Evolutionary conservation across 2,329 filamentous ascomycete genomes (phyloP).

Genomic region (Periconia sp.): DNA sequence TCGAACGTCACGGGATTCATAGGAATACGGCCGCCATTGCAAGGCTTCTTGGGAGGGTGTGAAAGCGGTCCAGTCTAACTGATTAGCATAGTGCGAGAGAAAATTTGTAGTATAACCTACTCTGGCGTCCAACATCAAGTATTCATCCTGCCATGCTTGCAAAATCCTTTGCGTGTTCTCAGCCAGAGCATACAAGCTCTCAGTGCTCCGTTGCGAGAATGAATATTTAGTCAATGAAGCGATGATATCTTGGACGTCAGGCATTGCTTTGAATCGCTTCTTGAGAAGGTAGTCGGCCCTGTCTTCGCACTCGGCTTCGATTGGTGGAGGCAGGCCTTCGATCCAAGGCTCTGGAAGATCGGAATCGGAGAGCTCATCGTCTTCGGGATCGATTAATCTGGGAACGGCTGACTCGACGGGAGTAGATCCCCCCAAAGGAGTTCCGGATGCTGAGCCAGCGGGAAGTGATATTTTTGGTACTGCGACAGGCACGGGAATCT

Average conservation of each 20-base stretch:
- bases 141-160: slow-evolving; percentile 65
- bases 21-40: slow-evolving; percentile 55
- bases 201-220: slow-evolving; percentile 52
- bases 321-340: slow-evolving; percentile 31
- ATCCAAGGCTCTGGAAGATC: slow-evolving; percentile 47
- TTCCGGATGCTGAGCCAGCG: slow-evolving; percentile 29
- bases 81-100: slow-evolving; percentile 16
- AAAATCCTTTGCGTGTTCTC: slow-evolving; percentile 60
- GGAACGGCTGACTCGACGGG: slow-evolving; percentile 26
- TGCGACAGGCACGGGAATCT: slow-evolving; percentile 6
- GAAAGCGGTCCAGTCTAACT: slow-evolving; percentile 57
- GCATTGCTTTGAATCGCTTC: slow-evolving; percentile 49
- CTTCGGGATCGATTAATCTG: slow-evolving; percentile 35
- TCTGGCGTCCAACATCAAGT: slow-evolving; percentile 58
- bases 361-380: slow-evolving; percentile 42
- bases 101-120: slow-evolving; percentile 24
- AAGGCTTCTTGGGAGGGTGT: slow-evolving; percentile 58
- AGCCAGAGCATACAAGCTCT: slow-evolving; percentile 62
- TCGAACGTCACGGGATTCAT: slow-evolving; percentile 58
- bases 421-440: slow-evolving; percentile 33
- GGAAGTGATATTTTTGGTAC: slow-evolving; percentile 29
- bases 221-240: slow-evolving; percentile 51
- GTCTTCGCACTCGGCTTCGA: slow-evolving; percentile 45
- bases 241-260: slow-evolving; percentile 50
- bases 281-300: slow-evolving; percentile 50